Percentiles rank a stretch among this genome's conserved stretches.
Evolutionary conservation across 305 asterid species (phyloP).

Genomic region (Plantago lanceolata): DNA sequence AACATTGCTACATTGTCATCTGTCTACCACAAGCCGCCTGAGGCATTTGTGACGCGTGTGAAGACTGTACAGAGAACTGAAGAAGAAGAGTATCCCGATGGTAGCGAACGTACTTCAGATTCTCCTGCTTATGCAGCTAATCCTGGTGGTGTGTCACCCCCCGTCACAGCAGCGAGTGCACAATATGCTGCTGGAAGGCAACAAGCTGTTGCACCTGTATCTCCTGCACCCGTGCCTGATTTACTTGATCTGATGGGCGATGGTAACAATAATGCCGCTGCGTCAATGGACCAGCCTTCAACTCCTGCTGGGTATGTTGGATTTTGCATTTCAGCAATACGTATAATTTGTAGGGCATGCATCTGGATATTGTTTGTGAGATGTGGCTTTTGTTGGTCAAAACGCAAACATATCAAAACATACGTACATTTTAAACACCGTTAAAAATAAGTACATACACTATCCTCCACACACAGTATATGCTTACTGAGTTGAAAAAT

Average conservation of each 20-base stretch:
- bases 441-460: no score
- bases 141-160: conserved; percentile 57
- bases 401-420: no score
- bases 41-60: conserved; percentile 89
- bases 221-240: conserved; percentile 73
- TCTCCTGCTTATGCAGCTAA: conserved; percentile 61
- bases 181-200: conserved; percentile 46
- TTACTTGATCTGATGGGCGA: conserved; percentile 85
- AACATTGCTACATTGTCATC: conserved; percentile 97
- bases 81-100: conserved; percentile 90
- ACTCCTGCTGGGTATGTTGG: conserved; percentile 52
- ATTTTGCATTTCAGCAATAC: conserved; percentile 11
- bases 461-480: no score
- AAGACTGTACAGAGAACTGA: conserved; percentile 79
- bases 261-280: conserved; percentile 55
- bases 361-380: neutral
- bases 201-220: conserved; percentile 51
- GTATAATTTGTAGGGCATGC: neutral
- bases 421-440: no score
- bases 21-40: conserved; percentile 98
- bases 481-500: no score
- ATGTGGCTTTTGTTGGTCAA: no score
- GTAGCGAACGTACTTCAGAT: conserved; percentile 70
- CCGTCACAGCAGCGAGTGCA: conserved; percentile 44
- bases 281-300: conserved; percentile 58